Base-by-base conservation (phyloP, 805 yeast genomes). In the Starmerella apicola region DNA sequence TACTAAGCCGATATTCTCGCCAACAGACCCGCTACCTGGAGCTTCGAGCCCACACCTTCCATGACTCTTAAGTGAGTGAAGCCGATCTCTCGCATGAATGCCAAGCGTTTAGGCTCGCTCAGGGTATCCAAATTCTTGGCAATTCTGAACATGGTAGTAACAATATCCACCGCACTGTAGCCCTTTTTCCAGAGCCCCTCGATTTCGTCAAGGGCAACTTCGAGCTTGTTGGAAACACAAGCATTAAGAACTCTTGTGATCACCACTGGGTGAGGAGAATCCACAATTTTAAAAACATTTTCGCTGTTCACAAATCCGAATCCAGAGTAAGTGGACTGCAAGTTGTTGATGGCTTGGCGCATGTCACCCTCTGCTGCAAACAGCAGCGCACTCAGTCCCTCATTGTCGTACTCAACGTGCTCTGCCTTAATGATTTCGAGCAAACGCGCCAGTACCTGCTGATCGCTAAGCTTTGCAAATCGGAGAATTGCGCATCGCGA, bases 311-410 rank as follows among this genome's bases (percentile, higher is more conserved):
- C 95, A 40, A 81, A 69, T 3, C 81, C 86, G 62, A 86, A 86
- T 2, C 98, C 98, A 1, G 95, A 84, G 24, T 78, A 88, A 0
- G 96, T 85, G 54, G 94, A 78, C 57, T 91, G 98, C 43, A 91
- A 59, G 60, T 91, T 91, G 56, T 91, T 91, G 35, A 91, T 72
- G 0, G 97, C 98, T 60, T 91, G 98, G 59, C 98, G 76, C 98
- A 91, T 88, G 57, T 91, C 98, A 44, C 98, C 98, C 56, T 91
- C 98, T 0, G 95, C 93, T 0, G 96, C 79, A 62, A 91, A 91
- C 13, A 91, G 76, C 43, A 91, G 68, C 0, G 98, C 97, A 50
- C 84, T 84, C 26, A 91, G 62, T 0, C 98, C 98, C 58, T 84
- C 95, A 45, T 84, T 81, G 15, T 86, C 74, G 59, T 74, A 81